Evolutionary conservation across 805 yeast species (phyloP).

Genomic region (Yarrowia osloensis): DNA sequence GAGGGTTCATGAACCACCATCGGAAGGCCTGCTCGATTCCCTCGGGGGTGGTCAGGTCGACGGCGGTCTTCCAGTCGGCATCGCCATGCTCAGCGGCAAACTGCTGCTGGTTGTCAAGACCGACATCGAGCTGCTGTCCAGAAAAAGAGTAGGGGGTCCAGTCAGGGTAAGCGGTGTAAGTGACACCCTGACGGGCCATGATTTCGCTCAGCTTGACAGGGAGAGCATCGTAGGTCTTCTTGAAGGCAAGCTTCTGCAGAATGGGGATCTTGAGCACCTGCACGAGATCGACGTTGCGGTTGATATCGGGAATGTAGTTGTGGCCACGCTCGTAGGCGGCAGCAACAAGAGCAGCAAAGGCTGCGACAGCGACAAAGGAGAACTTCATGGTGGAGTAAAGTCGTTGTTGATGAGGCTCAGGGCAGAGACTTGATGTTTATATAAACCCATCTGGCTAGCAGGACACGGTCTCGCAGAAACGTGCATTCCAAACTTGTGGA

Average conservation of each 20-base stretch:
- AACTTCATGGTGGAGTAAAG: neutral
- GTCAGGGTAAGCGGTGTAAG: too few species aligned
- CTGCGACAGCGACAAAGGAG: neutral
- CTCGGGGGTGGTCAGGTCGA: neutral
- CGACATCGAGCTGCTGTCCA: neutral
- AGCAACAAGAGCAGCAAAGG: neutral
- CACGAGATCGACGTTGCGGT: neutral
- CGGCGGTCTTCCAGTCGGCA: neutral
- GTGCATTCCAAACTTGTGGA: neutral
- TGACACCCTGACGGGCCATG: too few species aligned
- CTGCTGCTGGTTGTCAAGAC: neutral
- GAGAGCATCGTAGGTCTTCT: neutral
- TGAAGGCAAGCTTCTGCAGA: neutral
- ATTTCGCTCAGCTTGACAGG: too few species aligned
- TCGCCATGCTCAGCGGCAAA: neutral
- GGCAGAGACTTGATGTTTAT: too few species aligned
- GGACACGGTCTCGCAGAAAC: too few species aligned
- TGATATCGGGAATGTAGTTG: neutral
- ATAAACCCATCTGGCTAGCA: too few species aligned
- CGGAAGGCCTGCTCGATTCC: neutral
- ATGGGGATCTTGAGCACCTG: neutral
- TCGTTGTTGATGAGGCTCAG: too few species aligned
- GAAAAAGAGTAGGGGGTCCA: too few species aligned
- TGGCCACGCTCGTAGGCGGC: neutral
- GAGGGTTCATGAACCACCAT: neutral